phyloP scores from a whole-genome alignment of 2,329 filamentous ascomycete species.

The Colletotrichum orchidophilum region DNA sequence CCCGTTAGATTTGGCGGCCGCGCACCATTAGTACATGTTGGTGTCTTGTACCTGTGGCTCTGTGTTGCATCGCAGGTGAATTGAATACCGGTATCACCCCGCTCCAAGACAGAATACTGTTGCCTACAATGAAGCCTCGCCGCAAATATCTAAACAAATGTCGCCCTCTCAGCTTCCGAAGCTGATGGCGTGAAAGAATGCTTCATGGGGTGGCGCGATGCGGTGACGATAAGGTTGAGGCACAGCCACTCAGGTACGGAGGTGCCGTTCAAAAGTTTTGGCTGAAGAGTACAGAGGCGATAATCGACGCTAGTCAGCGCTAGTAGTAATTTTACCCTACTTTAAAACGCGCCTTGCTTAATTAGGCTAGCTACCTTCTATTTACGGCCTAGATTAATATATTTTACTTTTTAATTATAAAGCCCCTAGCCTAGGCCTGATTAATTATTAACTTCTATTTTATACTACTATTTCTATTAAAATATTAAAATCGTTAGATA shows the following conservation, averaged over 20 bases:
- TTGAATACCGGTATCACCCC: not conserved
- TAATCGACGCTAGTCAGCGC: no score
- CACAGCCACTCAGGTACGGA: not conserved
- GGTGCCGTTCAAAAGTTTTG: no score
- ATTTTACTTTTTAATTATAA: no score
- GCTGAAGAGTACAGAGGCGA: no score
- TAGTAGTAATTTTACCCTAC: no score
- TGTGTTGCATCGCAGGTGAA: not conserved
- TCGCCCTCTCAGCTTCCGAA: not conserved
- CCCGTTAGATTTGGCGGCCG: not conserved
- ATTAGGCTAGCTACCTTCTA: no score
- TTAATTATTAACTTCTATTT: no score
- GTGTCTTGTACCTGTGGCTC: not conserved
- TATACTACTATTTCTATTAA: no score
- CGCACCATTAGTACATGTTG: not conserved
- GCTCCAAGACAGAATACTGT: not conserved
- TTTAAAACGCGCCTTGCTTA: no score
- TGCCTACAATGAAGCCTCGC: not conserved
- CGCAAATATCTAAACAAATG: not conserved
- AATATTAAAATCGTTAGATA: no score
- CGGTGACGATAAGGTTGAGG: not conserved
- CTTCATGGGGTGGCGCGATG: not conserved
- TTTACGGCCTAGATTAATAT: no score
- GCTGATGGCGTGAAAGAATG: not conserved
- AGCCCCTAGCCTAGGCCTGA: no score